Percentiles rank a stretch among this genome's conserved stretches.
phyloP scores from a whole-genome alignment of 768 basidiomycete species.

The Cytidiella melzeri region DNA sequence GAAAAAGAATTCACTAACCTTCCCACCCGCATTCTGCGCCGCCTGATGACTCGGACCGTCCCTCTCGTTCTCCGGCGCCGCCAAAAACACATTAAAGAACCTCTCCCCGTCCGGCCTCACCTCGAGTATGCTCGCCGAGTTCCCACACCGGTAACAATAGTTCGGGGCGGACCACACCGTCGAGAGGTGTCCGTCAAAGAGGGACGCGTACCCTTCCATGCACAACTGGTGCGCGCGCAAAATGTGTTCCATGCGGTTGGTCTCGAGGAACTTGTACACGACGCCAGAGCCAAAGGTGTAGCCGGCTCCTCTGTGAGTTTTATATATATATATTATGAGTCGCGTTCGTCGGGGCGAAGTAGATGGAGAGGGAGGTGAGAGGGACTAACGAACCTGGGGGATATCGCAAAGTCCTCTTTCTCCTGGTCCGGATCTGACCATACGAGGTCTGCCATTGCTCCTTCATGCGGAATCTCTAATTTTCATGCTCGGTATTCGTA shows the following conservation, averaged over 20 bases:
- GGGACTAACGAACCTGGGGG: constrained; percentile 65
- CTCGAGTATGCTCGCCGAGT: constrained; percentile 93
- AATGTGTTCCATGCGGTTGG: constrained; percentile 96
- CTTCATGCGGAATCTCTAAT: constrained; percentile 99
- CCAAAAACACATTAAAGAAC: constrained; percentile 98
- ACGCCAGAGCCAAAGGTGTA: constrained; percentile 99
- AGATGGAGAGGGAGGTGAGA: constrained; percentile 1
- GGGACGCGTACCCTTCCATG: constrained; percentile 99
- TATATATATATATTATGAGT: too few species aligned
- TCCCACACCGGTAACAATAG: constrained; percentile 98
- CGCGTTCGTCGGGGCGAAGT: too few species aligned
- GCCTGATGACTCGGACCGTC: constrained; percentile 83
- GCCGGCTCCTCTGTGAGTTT: constrained; percentile 74
- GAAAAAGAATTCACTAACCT: constrained; percentile 46
- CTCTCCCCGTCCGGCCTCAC: constrained; percentile 83
- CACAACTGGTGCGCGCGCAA: constrained; percentile 97
- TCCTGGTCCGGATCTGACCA: constrained; percentile 99
- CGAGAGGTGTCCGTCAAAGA: constrained; percentile 91
- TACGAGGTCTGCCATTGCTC: constrained; percentile 98
- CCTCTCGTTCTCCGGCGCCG: constrained; percentile 95
- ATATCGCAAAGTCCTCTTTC: constrained; percentile 99
- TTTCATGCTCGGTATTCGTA: not conserved
- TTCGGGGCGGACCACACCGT: constrained; percentile 99
- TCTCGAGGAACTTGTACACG: constrained; percentile 94
- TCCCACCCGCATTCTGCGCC: constrained; percentile 62